These are phyloP conservation scores for Hymenoscyphus linearis DNA, from an alignment of 2,329 filamentous ascomycete species.

Conservation along the genomic window DNA sequence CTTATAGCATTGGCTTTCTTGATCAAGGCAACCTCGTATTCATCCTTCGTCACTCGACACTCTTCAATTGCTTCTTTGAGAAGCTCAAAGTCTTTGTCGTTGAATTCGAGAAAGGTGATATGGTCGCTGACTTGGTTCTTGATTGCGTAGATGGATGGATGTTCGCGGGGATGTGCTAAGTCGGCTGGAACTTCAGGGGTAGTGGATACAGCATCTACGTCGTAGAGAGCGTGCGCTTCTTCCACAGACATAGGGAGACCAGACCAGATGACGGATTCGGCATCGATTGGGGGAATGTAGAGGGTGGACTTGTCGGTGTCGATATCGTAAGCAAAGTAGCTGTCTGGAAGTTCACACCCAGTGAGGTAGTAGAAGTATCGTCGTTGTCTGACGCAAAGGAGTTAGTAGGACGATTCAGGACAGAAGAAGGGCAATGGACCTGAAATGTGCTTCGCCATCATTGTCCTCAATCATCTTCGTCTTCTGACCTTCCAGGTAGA, in stretches of 20 bases:
- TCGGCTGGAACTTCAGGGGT: constrained; percentile 69
- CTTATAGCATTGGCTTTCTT: constrained; percentile 67
- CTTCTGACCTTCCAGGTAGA: constrained; percentile 85
- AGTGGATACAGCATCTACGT: constrained; percentile 72
- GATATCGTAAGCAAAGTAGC: constrained; percentile 76
- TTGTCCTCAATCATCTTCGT: constrained; percentile 83
- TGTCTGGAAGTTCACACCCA: constrained; percentile 75
- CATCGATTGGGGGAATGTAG: constrained; percentile 84
- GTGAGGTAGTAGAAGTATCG: constrained; percentile 94
- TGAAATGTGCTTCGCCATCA: constrained; percentile 75
- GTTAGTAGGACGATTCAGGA: constrained; percentile 5
- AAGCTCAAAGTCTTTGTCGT: constrained; percentile 51
- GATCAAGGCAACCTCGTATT: constrained; percentile 69
- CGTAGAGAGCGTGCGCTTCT: constrained; percentile 72
- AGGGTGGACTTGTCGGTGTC: constrained; percentile 67
- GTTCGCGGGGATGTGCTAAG: constrained; percentile 38
- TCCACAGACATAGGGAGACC: constrained; percentile 74
- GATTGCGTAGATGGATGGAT: constrained; percentile 67
- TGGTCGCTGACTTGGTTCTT: constrained; percentile 68
- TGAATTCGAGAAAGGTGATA: constrained; percentile 67
- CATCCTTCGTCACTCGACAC: constrained; percentile 66
- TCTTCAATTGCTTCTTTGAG: constrained; percentile 62
- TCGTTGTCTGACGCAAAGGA: constrained; percentile 53
- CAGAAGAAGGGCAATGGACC: constrained; percentile 40
- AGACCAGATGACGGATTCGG: constrained; percentile 90